A percentile compares a stretch with the other conserved stretches of the same genome.
Evolutionary conservation across 2,329 filamentous ascomycete species (phyloP).

Genomic region (Cercospora citrullina): DNA sequence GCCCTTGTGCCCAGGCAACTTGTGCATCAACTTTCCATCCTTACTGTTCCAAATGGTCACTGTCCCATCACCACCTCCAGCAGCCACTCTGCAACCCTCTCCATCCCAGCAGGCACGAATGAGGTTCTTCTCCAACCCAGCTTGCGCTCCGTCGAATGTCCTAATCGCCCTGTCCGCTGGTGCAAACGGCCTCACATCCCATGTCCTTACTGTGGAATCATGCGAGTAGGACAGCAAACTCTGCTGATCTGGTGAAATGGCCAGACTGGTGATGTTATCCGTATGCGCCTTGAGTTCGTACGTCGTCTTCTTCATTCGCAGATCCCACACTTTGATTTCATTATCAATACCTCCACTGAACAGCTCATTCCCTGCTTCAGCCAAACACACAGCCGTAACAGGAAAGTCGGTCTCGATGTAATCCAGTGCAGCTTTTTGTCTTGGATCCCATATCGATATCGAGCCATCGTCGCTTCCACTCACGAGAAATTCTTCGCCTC

Average conservation of each 20-base stretch:
- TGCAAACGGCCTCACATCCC: constrained; percentile 95
- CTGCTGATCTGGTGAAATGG: constrained; percentile 91
- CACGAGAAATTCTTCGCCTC: constrained; percentile 86
- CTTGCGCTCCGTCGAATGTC: constrained; percentile 88
- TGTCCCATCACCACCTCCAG: constrained; percentile 85
- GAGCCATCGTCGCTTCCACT: constrained; percentile 92
- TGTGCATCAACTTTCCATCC: constrained; percentile 88
- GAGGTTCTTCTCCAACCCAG: constrained; percentile 87
- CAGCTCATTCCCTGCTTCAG: constrained; percentile 91
- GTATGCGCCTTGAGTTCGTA: constrained; percentile 88
- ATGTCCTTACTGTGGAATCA: constrained; percentile 90
- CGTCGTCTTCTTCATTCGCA: constrained; percentile 84
- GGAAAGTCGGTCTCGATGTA: constrained; percentile 91
- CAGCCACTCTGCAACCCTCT: constrained; percentile 80
- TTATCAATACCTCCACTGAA: constrained; percentile 96
- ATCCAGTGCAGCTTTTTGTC: constrained; percentile 83
- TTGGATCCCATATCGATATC: constrained; percentile 93
- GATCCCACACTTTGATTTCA: constrained; percentile 94
- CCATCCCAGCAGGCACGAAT: constrained; percentile 87
- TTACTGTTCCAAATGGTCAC: constrained; percentile 88
- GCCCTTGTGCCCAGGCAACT: constrained; percentile 91
- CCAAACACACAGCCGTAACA: constrained; percentile 85
- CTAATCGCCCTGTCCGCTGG: constrained; percentile 80
- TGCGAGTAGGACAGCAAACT: constrained; percentile 87
- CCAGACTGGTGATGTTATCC: constrained; percentile 86